phyloP scores from a whole-genome alignment of 352 stramenopile species.

The Pythium folliculosum region DNA sequence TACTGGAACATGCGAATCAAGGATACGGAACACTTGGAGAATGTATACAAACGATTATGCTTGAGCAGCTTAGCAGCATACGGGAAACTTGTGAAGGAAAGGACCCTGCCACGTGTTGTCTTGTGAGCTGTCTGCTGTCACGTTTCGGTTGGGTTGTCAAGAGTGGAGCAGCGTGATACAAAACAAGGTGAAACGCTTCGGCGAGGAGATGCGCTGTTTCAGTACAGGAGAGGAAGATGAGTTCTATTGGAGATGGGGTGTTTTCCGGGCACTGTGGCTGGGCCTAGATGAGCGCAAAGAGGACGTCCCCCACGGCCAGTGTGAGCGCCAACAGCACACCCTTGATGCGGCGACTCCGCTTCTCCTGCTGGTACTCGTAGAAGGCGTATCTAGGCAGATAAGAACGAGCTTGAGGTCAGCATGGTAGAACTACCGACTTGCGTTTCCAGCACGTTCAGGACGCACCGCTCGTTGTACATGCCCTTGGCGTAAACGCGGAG shows the following conservation, averaged over 20 bases:
- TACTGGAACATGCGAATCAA: neutral
- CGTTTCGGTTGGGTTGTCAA: conserved; percentile 6
- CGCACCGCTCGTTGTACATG: conserved; percentile 63
- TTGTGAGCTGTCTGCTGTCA: conserved; percentile 18
- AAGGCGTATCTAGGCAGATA: conserved; percentile 47
- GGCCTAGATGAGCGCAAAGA: conserved; percentile 30
- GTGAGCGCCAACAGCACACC: conserved; percentile 47
- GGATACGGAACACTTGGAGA: conserved; percentile 6
- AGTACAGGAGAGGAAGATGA: neutral
- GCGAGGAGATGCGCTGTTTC: neutral
- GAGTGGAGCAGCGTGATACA: neutral
- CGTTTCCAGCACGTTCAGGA: neutral
- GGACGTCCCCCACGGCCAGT: conserved; percentile 59
- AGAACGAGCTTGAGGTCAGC: neutral
- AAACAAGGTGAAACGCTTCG: conserved; percentile 12
- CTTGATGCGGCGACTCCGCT: conserved; percentile 53
- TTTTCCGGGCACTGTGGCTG: neutral
- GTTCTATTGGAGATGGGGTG: neutral
- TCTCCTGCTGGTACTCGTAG: conserved; percentile 60
- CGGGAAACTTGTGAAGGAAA: conserved; percentile 1
- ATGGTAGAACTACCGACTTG: too few relatives aligned
- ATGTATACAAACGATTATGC: conserved; percentile 7
- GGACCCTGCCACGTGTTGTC: conserved; percentile 30
- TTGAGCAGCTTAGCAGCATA: conserved; percentile 26
- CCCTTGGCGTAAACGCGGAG: conserved; percentile 70